These are phyloP conservation scores for Coniochaeta hoffmannii DNA, from an alignment of 2,329 filamentous ascomycete species.

Conservation along the genomic window DNA sequence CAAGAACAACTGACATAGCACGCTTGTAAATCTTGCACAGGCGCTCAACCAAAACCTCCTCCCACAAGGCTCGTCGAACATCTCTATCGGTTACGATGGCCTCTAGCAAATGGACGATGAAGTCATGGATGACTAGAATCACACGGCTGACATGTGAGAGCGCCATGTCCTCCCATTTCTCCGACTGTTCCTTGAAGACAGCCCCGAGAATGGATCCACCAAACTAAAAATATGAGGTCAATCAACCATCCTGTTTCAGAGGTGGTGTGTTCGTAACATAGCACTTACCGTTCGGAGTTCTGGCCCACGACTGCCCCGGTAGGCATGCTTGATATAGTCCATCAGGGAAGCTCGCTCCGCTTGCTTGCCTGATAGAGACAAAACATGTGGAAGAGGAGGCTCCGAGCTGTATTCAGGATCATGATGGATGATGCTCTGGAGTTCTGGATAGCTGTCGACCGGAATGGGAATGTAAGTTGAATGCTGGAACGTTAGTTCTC, in stretches of 20 bases:
- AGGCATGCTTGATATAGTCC: conserved; percentile 32
- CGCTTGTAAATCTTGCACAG: conserved; percentile 35
- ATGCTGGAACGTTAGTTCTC: no score
- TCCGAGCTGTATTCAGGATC: no score
- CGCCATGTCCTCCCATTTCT: conserved; percentile 44
- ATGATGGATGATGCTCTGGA: no score
- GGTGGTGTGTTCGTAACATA: background rate
- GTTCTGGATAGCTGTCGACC: no score
- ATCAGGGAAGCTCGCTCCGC: conserved; percentile 25
- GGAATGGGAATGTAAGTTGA: no score
- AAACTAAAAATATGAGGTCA: conserved; percentile 20
- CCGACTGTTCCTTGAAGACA: conserved; percentile 44
- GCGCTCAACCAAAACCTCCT: conserved; percentile 34
- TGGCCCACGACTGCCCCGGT: conserved; percentile 39
- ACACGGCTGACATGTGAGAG: conserved; percentile 41
- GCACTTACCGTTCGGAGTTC: conserved; percentile 45
- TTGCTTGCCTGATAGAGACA: no score
- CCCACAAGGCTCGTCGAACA: conserved; percentile 34
- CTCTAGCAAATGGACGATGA: conserved; percentile 36
- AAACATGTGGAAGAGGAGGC: no score
- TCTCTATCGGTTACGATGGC: conserved; percentile 33
- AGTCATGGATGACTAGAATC: conserved; percentile 44
- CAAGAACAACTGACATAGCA: conserved; percentile 27
- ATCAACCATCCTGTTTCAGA: background rate
- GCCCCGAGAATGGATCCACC: conserved; percentile 30